Evolutionary conservation across 2,329 filamentous ascomycete genomes (phyloP).

Genomic region (Kalmusia sp.): DNA sequence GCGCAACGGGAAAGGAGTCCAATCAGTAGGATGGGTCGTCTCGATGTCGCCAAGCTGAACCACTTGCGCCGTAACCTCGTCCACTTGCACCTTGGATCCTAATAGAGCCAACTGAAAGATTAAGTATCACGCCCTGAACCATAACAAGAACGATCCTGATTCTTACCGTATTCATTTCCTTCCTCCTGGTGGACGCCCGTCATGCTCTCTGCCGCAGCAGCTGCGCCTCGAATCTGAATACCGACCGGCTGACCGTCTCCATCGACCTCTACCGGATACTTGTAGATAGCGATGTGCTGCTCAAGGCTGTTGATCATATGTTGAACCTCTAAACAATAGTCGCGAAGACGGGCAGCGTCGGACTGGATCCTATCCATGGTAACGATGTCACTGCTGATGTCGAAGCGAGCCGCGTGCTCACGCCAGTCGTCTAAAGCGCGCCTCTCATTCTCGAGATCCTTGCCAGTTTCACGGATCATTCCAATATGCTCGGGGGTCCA

Average conservation of each 20-base stretch:
- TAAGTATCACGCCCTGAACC: too few relatives aligned
- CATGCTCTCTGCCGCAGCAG: background rate
- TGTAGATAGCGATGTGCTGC: background rate
- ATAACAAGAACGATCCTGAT: too few relatives aligned
- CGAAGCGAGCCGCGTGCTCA: background rate
- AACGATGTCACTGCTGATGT: background rate
- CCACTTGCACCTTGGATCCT: background rate
- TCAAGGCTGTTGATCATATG: slow-evolving; percentile 1
- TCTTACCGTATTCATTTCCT: too few relatives aligned
- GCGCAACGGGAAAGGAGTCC: too few relatives aligned
- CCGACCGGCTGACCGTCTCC: background rate
- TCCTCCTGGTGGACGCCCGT: too few relatives aligned
- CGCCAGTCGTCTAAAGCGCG: background rate
- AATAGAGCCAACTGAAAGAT: too few relatives aligned
- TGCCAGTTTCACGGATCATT: slow-evolving; percentile 16
- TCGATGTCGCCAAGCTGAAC: too few relatives aligned
- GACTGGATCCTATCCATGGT: background rate
- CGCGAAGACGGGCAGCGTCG: background rate
- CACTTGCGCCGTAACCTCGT: background rate
- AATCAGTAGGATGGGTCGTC: too few relatives aligned
- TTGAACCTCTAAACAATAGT: slow-evolving; percentile 1
- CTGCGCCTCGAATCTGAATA: background rate
- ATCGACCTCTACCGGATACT: background rate
- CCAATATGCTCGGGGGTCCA: slow-evolving; percentile 22
- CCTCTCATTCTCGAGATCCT: slow-evolving; percentile 5